A percentile compares a stretch with the other conserved stretches of the same genome.
phyloP scores from a whole-genome alignment of 371 early-diverging fungal species.

The Syncephalis fuscata region DNA sequence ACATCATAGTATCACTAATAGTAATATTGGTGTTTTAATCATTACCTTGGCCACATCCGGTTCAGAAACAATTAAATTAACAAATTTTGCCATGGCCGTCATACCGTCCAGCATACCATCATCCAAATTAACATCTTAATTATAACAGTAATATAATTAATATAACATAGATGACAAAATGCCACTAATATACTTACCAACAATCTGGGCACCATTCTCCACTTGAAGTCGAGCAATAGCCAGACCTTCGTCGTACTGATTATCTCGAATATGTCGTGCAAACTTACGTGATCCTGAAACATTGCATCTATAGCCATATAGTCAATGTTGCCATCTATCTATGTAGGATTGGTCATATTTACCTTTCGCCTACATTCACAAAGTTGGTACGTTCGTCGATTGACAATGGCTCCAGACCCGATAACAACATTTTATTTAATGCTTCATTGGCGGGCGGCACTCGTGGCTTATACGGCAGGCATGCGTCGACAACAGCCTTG shows the following conservation, averaged over 20 bases:
- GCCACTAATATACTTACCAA: constrained; percentile 32
- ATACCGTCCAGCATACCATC: constrained; percentile 88
- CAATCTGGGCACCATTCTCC: constrained; percentile 83
- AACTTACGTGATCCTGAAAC: constrained; percentile 88
- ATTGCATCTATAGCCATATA: constrained; percentile 40
- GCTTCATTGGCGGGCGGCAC: constrained; percentile 36
- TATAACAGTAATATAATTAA: too few species aligned
- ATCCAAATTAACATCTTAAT: constrained; percentile 77
- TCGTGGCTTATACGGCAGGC: constrained; percentile 58
- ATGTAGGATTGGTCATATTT: too few species aligned
- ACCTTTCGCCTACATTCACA: constrained; percentile 84
- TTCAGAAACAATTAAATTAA: constrained; percentile 86
- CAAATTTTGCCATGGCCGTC: constrained; percentile 79
- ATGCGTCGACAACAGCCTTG: constrained; percentile 67
- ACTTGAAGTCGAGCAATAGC: constrained; percentile 86
- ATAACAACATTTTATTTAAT: constrained; percentile 51
- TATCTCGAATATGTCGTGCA: constrained; percentile 75
- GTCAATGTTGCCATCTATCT: too few species aligned
- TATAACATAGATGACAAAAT: too few species aligned
- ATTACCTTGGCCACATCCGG: constrained; percentile 61
- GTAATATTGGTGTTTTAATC: not conserved
- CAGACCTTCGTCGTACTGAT: constrained; percentile 80
- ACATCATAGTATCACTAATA: not conserved
- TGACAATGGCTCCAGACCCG: constrained; percentile 67
- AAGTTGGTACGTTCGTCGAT: constrained; percentile 68